phyloP scores from a whole-genome alignment of 768 basidiomycete genomes.

The Cytidiella melzeri region DNA sequence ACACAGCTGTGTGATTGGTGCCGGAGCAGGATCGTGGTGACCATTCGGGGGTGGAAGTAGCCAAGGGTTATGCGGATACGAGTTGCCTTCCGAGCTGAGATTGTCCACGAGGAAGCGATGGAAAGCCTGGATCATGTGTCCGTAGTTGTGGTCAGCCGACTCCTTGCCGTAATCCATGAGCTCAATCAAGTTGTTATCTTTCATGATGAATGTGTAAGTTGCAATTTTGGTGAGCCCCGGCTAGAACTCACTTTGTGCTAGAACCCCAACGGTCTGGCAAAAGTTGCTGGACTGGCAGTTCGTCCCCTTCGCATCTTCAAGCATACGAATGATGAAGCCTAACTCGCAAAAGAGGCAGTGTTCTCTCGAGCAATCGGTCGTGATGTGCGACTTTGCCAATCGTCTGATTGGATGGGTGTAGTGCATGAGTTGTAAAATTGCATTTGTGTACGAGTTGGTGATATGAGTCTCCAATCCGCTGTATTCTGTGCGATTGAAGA shows the following conservation, averaged over 20 bases:
- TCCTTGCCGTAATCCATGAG: slow-evolving; percentile 86
- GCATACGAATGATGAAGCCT: slow-evolving; percentile 91
- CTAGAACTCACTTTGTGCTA: slow-evolving; percentile 76
- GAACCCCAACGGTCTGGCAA: slow-evolving; percentile 85
- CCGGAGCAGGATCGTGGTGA: slow-evolving; percentile 35
- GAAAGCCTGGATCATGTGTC: slow-evolving; percentile 88
- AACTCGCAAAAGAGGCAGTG: slow-evolving; percentile 94
- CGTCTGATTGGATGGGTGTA: slow-evolving; percentile 71
- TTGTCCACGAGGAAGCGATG: slow-evolving; percentile 91
- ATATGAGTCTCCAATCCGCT: slow-evolving; percentile 97
- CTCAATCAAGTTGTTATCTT: slow-evolving; percentile 75
- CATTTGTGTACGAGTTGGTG: slow-evolving; percentile 93
- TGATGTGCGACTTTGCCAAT: slow-evolving; percentile 88
- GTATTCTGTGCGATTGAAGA: slow-evolving; percentile 86
- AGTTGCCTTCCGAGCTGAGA: slow-evolving; percentile 67
- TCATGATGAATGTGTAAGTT: background rate
- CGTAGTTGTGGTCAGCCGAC: slow-evolving; percentile 67
- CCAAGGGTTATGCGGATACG: slow-evolving; percentile 51
- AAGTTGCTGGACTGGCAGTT: slow-evolving; percentile 98
- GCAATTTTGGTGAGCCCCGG: too few species aligned
- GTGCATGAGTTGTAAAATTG: slow-evolving; percentile 85
- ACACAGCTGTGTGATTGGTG: slow-evolving; percentile 81
- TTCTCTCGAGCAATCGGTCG: slow-evolving; percentile 80
- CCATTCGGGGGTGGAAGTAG: slow-evolving; percentile 33
- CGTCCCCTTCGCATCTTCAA: slow-evolving; percentile 88